Conservation (phyloP, 441 rosid genomes). For the Adansonia grandidieri region DNA sequence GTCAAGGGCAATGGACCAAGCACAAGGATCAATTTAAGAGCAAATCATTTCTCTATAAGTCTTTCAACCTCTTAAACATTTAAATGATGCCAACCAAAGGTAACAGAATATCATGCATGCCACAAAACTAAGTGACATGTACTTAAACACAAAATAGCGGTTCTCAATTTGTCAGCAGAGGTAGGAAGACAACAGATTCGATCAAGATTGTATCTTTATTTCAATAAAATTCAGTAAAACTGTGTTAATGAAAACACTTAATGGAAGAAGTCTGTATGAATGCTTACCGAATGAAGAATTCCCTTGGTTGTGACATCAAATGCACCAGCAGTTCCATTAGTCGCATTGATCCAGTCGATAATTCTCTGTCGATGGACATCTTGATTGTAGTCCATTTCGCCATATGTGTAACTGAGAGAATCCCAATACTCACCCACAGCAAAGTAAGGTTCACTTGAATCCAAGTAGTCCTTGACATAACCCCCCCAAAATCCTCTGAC, state of each 20-base stretch:
- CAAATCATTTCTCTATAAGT: background rate
- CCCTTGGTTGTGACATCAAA: slow-evolving; percentile 99
- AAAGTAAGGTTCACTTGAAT: slow-evolving; percentile 79
- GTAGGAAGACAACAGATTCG: too few species aligned
- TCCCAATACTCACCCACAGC: slow-evolving; percentile 98
- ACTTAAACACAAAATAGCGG: slow-evolving; percentile 14
- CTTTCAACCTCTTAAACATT: background rate
- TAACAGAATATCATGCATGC: slow-evolving; percentile 1
- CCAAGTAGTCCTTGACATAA: slow-evolving; percentile 93
- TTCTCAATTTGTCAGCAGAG: slow-evolving; percentile 7
- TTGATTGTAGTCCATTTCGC: slow-evolving; percentile 91
- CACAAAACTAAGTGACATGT: slow-evolving; percentile 15
- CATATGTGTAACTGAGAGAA: slow-evolving; percentile 82
- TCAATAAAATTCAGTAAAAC: background rate
- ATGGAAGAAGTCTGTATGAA: slow-evolving; percentile 15
- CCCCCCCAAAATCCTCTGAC: slow-evolving; percentile 99
- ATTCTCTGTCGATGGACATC: slow-evolving; percentile 97
- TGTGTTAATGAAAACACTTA: background rate
- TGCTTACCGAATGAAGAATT: slow-evolving; percentile 82
- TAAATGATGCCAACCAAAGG: slow-evolving; percentile 1
- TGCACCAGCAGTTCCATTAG: slow-evolving; percentile 87
- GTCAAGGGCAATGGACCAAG: background rate
- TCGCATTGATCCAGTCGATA: slow-evolving; percentile 86
- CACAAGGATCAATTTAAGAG: background rate
- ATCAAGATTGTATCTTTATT: background rate